A percentile compares a stretch with the other conserved stretches of the same genome.
Evolutionary conservation across 2,329 filamentous ascomycete genomes (phyloP).

Genomic region (Drechslerella dactyloides): DNA sequence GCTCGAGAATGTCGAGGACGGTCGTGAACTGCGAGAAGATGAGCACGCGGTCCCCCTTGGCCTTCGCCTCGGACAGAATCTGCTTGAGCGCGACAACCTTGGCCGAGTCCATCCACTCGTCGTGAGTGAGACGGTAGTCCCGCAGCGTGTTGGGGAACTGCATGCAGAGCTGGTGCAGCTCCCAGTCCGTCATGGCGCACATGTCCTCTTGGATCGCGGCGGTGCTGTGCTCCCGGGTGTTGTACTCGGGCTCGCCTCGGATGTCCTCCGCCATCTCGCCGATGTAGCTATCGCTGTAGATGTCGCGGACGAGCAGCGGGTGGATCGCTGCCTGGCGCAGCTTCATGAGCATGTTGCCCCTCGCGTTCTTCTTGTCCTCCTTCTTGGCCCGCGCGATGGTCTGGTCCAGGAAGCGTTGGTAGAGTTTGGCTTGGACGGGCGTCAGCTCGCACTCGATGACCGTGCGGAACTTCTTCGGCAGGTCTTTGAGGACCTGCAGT

Average conservation of each 20-base stretch:
- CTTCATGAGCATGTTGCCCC: constrained; percentile 76
- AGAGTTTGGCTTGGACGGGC: constrained; percentile 73
- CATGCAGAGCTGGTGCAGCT: constrained; percentile 67
- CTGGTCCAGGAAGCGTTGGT: constrained; percentile 71
- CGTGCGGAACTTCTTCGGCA: constrained; percentile 78
- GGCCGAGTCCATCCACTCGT: constrained; percentile 75
- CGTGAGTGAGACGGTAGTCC: constrained; percentile 66
- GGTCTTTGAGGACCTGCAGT: constrained; percentile 80
- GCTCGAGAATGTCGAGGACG: constrained; percentile 86
- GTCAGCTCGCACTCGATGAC: constrained; percentile 84
- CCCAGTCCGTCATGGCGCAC: constrained; percentile 66
- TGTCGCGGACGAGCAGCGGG: constrained; percentile 80
- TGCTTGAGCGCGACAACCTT: constrained; percentile 83
- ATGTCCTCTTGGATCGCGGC: constrained; percentile 66
- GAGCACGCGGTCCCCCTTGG: constrained; percentile 82
- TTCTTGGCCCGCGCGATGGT: constrained; percentile 68
- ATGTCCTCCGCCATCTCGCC: constrained; percentile 78
- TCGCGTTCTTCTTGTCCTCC: constrained; percentile 64
- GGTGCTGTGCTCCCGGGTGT: constrained; percentile 59
- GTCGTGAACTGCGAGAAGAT: constrained; percentile 94
- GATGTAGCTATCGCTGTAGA: constrained; percentile 77
- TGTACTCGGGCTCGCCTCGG: constrained; percentile 68
- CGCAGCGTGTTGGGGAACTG: constrained; percentile 64
- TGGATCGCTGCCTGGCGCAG: constrained; percentile 92
- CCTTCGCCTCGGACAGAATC: constrained; percentile 74